phyloP scores from a whole-genome alignment of 805 yeast genomes.

The Yamadazyma akitaensis region DNA sequence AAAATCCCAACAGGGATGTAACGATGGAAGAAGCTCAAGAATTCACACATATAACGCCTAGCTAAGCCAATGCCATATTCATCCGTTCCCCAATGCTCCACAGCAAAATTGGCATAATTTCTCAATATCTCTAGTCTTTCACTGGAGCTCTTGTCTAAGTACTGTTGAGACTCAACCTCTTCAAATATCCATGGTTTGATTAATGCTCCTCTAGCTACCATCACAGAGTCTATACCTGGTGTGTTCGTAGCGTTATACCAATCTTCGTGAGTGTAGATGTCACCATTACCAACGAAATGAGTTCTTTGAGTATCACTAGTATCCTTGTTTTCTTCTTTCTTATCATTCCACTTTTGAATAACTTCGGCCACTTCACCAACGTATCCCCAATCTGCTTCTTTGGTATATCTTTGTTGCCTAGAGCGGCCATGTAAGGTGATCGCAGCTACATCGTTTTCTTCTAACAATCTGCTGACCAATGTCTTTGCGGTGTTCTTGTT shows the following conservation, averaged over 20 bases:
- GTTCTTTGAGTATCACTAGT: conserved; percentile 56
- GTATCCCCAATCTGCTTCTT: conserved; percentile 91
- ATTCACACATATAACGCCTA: conserved; percentile 91
- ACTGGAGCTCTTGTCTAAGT: conserved; percentile 83
- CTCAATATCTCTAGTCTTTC: conserved; percentile 79
- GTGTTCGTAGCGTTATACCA: conserved; percentile 72
- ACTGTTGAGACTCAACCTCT: conserved; percentile 86
- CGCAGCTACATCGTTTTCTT: conserved; percentile 82
- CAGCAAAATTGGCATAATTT: conserved; percentile 71
- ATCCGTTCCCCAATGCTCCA: conserved; percentile 98
- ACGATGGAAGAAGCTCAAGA: conserved; percentile 88
- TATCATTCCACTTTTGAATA: conserved; percentile 57
- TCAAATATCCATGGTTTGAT: conserved; percentile 99
- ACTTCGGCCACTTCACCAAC: conserved; percentile 68
- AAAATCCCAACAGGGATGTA: conserved; percentile 92
- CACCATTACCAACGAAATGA: conserved; percentile 94
- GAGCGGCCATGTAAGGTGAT: conserved; percentile 95
- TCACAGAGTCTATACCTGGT: conserved; percentile 81
- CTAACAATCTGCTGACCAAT: conserved; percentile 65
- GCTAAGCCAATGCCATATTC: conserved; percentile 88
- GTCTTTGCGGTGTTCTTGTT: conserved; percentile 82
- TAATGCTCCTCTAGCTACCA: conserved; percentile 97
- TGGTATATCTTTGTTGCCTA: conserved; percentile 91
- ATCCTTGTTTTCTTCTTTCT: conserved; percentile 59
- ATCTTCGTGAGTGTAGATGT: conserved; percentile 79